Base-by-base conservation (phyloP, 805 yeast species). In the Candida xyloterini region DNA sequence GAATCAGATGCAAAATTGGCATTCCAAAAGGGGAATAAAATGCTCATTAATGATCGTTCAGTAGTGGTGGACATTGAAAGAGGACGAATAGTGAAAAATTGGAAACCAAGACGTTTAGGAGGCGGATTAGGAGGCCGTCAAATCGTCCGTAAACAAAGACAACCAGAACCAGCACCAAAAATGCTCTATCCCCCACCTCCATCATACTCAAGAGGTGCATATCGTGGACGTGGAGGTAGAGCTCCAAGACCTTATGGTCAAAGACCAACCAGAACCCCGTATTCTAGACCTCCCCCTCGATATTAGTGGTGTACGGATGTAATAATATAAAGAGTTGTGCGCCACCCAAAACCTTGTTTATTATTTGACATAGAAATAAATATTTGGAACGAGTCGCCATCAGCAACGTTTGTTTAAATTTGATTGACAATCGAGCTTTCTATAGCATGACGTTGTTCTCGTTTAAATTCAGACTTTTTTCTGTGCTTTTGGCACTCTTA, bases 91-190 rank as follows among this genome's bases (percentile, higher is more conserved):
- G 73, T 75, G 11, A 73, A 81, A 40, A 74, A 71, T 48, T 85
- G 90, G 84, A 73, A 70, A 40, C 93, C 95, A 0, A 57, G 84
- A 51, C 59, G 91, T 43, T 66, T 91, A 2, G 96, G 96, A 1
- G 97, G 97, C 4, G 97, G 97, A 0, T 62, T 85, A n/a, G 97
- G 97, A 4, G 96, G 96, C 1, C 46, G 63, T 38, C 33, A 35
- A 13, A 39, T 43, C 22, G 43, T 35, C 4, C 41, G 38, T 21
- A 38, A 41, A 14, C 37, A 35, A 33, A 42, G 30, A 26, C 33
- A 26, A 13, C 32, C 8, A 10, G 41, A 28, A 26, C 35, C 38
- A n/a, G 36, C 30, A 15, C 30, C 41, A 6, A 43, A 42, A 28
- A 43, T 36, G 27, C 31, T 40, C 43, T 51, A 47, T 40, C 52